Evolutionary conservation across 2,329 filamentous ascomycete species (phyloP).

Genomic region (Exserohilum turcica): DNA sequence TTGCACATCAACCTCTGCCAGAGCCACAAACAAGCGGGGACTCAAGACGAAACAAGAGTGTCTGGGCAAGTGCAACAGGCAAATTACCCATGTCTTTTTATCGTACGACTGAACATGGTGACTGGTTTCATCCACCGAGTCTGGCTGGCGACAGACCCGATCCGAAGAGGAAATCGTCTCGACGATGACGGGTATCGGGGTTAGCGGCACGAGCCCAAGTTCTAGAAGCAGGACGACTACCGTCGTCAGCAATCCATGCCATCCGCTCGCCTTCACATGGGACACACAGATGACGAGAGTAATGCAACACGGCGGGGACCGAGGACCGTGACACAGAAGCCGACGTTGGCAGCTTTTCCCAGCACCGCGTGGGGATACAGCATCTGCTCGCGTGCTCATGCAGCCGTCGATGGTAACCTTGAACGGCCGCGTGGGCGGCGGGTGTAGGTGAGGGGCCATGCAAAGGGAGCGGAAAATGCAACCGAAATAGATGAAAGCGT

Average conservation of each 20-base stretch:
- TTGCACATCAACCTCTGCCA: constrained; percentile 7
- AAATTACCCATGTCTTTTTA: constrained; percentile 1
- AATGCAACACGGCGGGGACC: neutral
- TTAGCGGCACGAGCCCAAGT: neutral
- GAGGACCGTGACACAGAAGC: neutral
- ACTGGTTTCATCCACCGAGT: constrained; percentile 6
- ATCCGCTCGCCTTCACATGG: neutral
- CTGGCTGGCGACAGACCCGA: constrained; percentile 5
- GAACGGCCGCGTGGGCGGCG: constrained; percentile 9
- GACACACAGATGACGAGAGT: neutral
- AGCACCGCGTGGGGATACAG: neutral
- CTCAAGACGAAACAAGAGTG: constrained; percentile 5
- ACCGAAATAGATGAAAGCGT: constrained; percentile 38
- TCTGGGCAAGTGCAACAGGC: neutral
- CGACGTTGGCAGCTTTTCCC: neutral
- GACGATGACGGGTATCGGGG: neutral
- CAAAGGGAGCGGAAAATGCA: constrained; percentile 39
- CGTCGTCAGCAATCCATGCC: neutral
- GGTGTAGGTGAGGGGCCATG: constrained; percentile 22
- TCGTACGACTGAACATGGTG: neutral
- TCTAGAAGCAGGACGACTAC: neutral
- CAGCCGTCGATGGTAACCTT: constrained; percentile 3
- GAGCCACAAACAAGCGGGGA: constrained; percentile 2
- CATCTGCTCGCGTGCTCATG: constrained; percentile 1
- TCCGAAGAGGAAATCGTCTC: constrained; percentile 4